Conservation (phyloP, 2,329 filamentous ascomycete species). For the Talaromyces sp. region DNA sequence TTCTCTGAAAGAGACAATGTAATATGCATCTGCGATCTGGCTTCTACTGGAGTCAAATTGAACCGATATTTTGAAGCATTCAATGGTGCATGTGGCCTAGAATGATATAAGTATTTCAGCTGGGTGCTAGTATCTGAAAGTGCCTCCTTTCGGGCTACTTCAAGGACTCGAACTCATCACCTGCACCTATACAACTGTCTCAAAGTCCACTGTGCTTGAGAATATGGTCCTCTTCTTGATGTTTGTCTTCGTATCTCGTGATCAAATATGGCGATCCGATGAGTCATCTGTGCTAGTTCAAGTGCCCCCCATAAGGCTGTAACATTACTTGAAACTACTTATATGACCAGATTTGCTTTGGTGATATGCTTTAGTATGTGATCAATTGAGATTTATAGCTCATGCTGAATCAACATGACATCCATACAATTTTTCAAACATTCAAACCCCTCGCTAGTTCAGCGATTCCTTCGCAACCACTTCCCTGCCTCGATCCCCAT, state of each 20-base stretch:
- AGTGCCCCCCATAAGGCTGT: not conserved
- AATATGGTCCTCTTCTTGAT: not conserved
- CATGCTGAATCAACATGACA: not conserved
- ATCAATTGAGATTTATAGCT: not conserved
- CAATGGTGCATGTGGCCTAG: not conserved
- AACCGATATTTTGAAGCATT: not conserved
- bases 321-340: not conserved
- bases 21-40: not conserved
- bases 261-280: not conserved
- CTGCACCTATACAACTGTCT: not conserved
- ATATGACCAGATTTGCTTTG: not conserved
- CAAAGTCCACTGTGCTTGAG: too few relatives aligned
- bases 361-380: not conserved
- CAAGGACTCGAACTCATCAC: not conserved
- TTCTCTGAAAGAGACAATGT: not conserved
- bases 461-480: not conserved
- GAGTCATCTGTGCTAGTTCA: not conserved
- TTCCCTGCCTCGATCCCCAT: not conserved
- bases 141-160: not conserved
- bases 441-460: not conserved
- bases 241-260: not conserved
- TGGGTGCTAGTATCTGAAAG: not conserved
- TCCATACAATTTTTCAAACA: not conserved
- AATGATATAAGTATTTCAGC: not conserved
- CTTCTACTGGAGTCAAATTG: not conserved